Evolutionary conservation across 306 rosid genomes (phyloP).

Genomic region (Rubus idaeus): DNA sequence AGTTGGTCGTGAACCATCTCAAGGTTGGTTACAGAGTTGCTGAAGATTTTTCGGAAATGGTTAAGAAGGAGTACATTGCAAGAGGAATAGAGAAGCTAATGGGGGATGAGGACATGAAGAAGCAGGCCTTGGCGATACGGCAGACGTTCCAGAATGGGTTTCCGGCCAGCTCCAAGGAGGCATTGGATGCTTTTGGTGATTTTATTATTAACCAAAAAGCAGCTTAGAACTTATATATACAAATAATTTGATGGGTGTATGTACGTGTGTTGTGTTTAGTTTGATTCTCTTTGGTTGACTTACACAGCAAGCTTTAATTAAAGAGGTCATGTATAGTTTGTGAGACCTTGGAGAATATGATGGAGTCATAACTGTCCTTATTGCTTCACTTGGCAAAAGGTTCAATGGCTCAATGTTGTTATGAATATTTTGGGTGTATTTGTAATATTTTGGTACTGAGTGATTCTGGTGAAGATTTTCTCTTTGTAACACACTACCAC

Average conservation of each 20-base stretch:
- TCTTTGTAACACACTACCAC: neutral
- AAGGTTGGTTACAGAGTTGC: slow-evolving; percentile 19
- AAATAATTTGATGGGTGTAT: neutral
- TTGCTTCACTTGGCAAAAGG: neutral
- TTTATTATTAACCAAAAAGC: slow-evolving; percentile 16
- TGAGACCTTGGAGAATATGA: neutral
- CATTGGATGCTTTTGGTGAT: slow-evolving; percentile 22
- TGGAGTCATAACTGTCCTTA: neutral
- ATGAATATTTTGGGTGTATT: neutral
- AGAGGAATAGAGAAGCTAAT: slow-evolving; percentile 28
- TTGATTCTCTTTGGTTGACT: neutral
- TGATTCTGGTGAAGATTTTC: neutral
- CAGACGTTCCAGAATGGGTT: slow-evolving; percentile 13
- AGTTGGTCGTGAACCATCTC: slow-evolving; percentile 11
- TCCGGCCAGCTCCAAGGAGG: slow-evolving; percentile 21
- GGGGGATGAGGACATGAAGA: slow-evolving; percentile 21
- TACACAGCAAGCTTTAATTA: neutral
- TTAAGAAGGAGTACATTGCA: slow-evolving; percentile 15
- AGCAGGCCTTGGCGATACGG: neutral
- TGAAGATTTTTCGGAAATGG: slow-evolving; percentile 6
- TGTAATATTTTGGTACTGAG: neutral
- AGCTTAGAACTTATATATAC: neutral
- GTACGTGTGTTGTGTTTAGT: neutral
- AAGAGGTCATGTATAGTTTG: neutral
- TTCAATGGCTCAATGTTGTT: neutral